Conservation (phyloP, 306 rosid genomes). For the Pterocarpus macrocarpus region DNA sequence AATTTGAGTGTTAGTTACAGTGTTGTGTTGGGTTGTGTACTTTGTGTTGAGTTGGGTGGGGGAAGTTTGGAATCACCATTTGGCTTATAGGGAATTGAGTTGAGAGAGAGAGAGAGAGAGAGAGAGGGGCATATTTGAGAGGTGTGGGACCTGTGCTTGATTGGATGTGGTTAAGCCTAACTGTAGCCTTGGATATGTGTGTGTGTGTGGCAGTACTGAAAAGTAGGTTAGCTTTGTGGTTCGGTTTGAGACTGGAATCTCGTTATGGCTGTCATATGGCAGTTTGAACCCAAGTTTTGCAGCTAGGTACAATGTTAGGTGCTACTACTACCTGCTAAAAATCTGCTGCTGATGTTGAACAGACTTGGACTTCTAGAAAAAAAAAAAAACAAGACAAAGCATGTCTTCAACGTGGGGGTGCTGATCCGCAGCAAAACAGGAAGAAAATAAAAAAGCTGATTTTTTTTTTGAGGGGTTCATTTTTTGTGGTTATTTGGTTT, state of each 20-base stretch:
- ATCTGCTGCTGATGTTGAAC: constrained; percentile 51
- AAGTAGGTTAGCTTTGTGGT: constrained; percentile 67
- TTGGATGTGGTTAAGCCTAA: constrained; percentile 53
- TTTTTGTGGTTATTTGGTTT: constrained; percentile 34
- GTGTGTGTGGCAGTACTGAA: constrained; percentile 59
- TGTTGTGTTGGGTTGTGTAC: not conserved
- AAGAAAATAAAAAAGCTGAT: not conserved
- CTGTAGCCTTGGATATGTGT: not conserved
- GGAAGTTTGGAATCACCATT: constrained; percentile 3
- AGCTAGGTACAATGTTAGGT: constrained; percentile 47
- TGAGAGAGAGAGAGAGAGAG: constrained; percentile 37
- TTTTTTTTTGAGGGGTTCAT: not conserved
- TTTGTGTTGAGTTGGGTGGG: not conserved
- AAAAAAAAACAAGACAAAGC: not conserved
- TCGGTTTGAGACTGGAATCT: constrained; percentile 69
- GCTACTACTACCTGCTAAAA: constrained; percentile 36
- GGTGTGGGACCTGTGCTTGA: constrained; percentile 86
- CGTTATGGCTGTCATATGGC: constrained; percentile 58
- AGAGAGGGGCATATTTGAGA: constrained; percentile 1
- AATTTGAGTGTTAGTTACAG: not conserved
- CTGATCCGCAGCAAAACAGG: not conserved
- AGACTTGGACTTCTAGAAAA: not conserved
- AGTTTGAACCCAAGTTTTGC: constrained; percentile 52
- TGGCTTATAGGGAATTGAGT: constrained; percentile 45
- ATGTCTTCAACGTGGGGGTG: constrained; percentile 24